A percentile compares a stretch with the other conserved stretches of the same genome.
These are phyloP conservation scores for Diutina rugosa DNA, from an alignment of 1,139 yeast species.

Conservation along the genomic window DNA sequence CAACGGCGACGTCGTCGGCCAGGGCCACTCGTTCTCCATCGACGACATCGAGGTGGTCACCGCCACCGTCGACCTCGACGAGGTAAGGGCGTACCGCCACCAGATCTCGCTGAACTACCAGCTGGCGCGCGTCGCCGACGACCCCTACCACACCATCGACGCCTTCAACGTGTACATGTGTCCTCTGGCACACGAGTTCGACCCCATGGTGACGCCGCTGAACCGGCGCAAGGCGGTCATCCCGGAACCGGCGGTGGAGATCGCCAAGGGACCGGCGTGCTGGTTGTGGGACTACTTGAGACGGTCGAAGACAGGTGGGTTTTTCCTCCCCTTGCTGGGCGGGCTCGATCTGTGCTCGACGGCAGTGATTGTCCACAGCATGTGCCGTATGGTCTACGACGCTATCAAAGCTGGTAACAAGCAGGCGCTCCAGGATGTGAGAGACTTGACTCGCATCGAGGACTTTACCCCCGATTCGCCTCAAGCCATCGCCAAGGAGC, in stretches of 20 bases:
- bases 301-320: constrained; percentile 83
- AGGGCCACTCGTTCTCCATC: constrained; percentile 80
- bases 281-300: constrained; percentile 98
- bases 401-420: constrained; percentile 54
- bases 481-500: constrained; percentile 56
- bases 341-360: constrained; percentile 98
- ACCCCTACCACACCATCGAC: constrained; percentile 47
- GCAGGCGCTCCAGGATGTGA: constrained; percentile 68
- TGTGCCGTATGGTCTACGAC: constrained; percentile 74
- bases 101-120: constrained; percentile 74
- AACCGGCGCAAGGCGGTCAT: constrained; percentile 21
- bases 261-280: constrained; percentile 96
- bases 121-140: constrained; percentile 23
- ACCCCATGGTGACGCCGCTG: constrained; percentile 57
- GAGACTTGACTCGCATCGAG: constrained; percentile 40
- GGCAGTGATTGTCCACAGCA: constrained; percentile 83
- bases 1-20: constrained; percentile 85
- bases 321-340: constrained; percentile 85
- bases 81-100: constrained; percentile 72
- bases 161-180: constrained; percentile 46
- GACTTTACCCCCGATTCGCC: constrained; percentile 63
- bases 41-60: constrained; percentile 86
- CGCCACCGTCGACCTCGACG: constrained; percentile 89
- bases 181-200: constrained; percentile 42
- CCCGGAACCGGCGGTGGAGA: constrained; percentile 79